These are phyloP conservation scores for Beauveria australis DNA, from an alignment of 2,329 filamentous ascomycete genomes.

Conservation along the genomic window DNA sequence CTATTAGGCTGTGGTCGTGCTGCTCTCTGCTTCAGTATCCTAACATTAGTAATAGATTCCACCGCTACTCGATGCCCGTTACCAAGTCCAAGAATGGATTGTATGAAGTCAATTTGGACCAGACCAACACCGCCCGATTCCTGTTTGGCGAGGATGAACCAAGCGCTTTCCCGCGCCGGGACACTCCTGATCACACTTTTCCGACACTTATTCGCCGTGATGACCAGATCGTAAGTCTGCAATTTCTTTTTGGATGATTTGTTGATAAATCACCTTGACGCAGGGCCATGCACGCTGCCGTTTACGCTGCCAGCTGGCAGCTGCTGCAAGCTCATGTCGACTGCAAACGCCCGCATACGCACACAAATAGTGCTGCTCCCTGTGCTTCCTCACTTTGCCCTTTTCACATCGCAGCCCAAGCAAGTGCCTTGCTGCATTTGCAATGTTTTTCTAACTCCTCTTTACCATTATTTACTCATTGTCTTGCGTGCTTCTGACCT, in stretches of 20 bases:
- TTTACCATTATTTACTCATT: constrained; percentile 5
- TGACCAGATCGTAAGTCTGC: constrained; percentile 43
- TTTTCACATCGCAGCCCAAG: not conserved
- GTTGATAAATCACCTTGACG: not conserved
- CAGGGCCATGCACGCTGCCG: not conserved
- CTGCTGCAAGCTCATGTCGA: constrained; percentile 1
- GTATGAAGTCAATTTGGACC: constrained; percentile 64
- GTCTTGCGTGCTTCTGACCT: constrained; percentile 25
- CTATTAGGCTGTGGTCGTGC: not conserved
- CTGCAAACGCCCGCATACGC: not conserved
- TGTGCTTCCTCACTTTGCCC: not conserved
- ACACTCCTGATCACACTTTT: constrained; percentile 74
- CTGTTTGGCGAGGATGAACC: constrained; percentile 73
- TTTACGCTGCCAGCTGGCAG: constrained; percentile 7
- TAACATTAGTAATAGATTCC: constrained; percentile 48
- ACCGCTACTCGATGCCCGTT: constrained; percentile 91
- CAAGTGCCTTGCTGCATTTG: not conserved
- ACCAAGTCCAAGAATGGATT: constrained; percentile 60
- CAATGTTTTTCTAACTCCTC: not conserved
- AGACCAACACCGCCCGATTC: constrained; percentile 78
- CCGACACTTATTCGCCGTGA: constrained; percentile 70
- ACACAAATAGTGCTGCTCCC: not conserved
- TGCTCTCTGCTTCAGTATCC: not conserved
- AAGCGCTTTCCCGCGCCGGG: constrained; percentile 37
- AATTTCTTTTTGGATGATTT: constrained; percentile 5